Evolutionary conservation across 2,329 filamentous ascomycete species (phyloP).

Genomic region (Colletotrichum salicis): DNA sequence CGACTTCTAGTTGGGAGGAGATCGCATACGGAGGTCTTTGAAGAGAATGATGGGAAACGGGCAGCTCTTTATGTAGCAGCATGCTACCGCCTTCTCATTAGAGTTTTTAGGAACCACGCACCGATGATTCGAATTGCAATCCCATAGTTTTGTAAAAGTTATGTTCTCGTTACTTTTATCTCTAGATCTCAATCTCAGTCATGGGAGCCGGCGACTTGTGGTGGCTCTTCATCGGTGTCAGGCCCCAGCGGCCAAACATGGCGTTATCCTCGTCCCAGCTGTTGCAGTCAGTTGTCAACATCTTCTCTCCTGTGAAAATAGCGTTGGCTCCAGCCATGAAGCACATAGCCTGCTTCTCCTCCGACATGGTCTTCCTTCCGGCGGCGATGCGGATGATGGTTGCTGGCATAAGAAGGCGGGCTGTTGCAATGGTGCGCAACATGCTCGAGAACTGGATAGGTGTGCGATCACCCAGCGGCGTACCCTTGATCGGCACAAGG

Average conservation of each 20-base stretch:
- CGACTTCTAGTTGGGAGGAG: not conserved
- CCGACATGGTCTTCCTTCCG: conserved; percentile 83
- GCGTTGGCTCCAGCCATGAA: conserved; percentile 93
- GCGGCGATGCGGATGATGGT: conserved; percentile 91
- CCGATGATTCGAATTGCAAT: too few species aligned
- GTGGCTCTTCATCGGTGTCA: conserved; percentile 77
- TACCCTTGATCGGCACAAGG: conserved; percentile 90
- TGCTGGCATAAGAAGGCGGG: conserved; percentile 81
- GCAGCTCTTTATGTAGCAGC: too few species aligned
- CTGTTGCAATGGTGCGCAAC: conserved; percentile 85
- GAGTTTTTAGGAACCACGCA: too few species aligned
- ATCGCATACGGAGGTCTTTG: too few species aligned
- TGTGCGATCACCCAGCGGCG: conserved; percentile 80
- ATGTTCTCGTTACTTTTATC: not conserved
- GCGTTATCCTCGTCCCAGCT: conserved; percentile 89
- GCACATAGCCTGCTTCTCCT: conserved; percentile 89
- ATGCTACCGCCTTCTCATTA: too few species aligned
- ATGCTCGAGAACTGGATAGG: conserved; percentile 82
- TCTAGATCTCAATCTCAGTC: not conserved
- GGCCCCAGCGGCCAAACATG: conserved; percentile 86
- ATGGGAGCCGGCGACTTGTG: conserved; percentile 44
- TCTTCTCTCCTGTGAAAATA: conserved; percentile 96
- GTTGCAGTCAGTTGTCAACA: conserved; percentile 91
- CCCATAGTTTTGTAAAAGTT: too few species aligned
- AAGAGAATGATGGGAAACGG: too few species aligned